A percentile compares a stretch with the other conserved stretches of the same genome.
Evolutionary conservation across 2,329 filamentous ascomycete species (phyloP).

Genomic region (Fusarium torulosum): DNA sequence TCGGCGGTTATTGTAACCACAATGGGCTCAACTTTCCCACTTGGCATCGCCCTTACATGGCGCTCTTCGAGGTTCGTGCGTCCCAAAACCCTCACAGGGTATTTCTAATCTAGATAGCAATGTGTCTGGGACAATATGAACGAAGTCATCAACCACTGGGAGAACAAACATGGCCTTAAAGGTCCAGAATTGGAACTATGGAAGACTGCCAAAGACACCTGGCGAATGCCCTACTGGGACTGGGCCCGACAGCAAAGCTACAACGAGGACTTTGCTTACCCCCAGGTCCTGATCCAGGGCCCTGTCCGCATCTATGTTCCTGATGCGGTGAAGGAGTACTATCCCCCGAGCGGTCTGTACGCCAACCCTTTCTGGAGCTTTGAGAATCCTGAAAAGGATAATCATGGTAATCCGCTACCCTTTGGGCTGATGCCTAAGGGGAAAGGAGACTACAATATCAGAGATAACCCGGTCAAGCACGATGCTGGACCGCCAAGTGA

Average conservation of each 20-base stretch:
- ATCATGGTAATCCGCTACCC: fast-evolving
- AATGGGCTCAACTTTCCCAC: slow-evolving; percentile 28
- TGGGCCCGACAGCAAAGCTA: neutral
- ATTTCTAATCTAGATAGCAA: slow-evolving; percentile 13
- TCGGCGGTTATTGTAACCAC: slow-evolving; percentile 25
- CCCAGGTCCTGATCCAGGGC: neutral
- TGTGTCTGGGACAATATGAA: slow-evolving; percentile 8
- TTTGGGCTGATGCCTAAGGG: neutral
- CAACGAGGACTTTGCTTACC: neutral
- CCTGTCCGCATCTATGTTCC: neutral
- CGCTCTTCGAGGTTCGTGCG: slow-evolving; percentile 18
- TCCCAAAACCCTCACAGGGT: too few species aligned
- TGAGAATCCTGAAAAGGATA: slow-evolving; percentile 3
- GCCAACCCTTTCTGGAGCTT: neutral
- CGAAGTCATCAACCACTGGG: neutral
- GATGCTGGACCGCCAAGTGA: fast-evolving
- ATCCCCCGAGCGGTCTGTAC: neutral
- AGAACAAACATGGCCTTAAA: fast-evolving
- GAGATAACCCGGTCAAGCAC: neutral
- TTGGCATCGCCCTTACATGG: slow-evolving; percentile 34
- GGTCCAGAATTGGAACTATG: neutral
- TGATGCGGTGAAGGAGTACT: neutral
- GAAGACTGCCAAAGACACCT: neutral
- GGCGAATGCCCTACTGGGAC: slow-evolving; percentile 15
- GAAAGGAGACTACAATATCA: neutral